phyloP scores from a whole-genome alignment of 352 stramenopile species.

The Globisporangium abappressorium region DNA sequence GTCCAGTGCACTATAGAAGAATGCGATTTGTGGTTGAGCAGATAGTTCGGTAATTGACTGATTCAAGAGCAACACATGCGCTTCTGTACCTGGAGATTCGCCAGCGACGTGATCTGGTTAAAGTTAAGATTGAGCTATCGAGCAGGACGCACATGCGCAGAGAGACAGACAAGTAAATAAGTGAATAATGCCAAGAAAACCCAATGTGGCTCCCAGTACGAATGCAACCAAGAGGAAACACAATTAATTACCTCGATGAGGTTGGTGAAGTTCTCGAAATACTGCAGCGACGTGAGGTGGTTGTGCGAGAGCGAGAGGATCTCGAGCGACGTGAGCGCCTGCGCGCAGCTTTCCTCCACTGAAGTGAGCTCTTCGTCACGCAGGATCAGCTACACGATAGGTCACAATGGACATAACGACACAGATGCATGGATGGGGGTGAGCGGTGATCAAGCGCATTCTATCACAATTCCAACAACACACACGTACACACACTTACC shows the following conservation, averaged over 20 bases:
- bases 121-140: conserved; percentile 69
- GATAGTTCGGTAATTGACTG: not conserved
- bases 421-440: not conserved
- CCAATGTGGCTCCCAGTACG: not conserved
- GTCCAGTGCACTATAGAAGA: conserved; percentile 38
- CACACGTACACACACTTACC: conserved; percentile 22
- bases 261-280: conserved; percentile 70
- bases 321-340: conserved; percentile 57
- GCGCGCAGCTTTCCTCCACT: conserved; percentile 53
- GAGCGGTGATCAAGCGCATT: not conserved
- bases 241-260: conserved; percentile 53
- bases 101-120: conserved; percentile 51
- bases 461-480: not conserved
- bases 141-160: not conserved
- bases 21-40: not conserved
- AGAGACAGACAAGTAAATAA: not conserved
- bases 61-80: not conserved
- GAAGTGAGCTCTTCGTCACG: conserved; percentile 53
- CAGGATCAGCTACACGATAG: conserved; percentile 53
- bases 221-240: not conserved
- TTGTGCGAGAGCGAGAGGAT: conserved; percentile 86
- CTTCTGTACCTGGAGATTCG: conserved; percentile 37
- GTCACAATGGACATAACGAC: not conserved
- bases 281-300: conserved; percentile 44
- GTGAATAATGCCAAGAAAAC: not conserved